Conservation (phyloP, 345 rosid genomes). For the Noccaea bulbosa region DNA sequence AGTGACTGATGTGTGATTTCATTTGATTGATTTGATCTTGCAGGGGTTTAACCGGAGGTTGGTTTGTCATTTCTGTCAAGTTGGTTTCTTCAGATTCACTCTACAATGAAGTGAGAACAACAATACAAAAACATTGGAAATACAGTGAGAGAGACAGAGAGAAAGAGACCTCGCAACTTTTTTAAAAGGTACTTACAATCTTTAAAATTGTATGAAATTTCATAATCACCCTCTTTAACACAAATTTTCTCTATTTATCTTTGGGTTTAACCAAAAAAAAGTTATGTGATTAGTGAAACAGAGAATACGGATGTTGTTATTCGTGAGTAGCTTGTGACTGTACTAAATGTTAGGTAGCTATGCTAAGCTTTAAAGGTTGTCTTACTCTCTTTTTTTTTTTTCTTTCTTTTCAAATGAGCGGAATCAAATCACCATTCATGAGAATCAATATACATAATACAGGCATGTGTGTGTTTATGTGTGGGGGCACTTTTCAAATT, state of each 20-base stretch:
- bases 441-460: slow-evolving; percentile 28
- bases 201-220: not conserved
- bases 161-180: not conserved
- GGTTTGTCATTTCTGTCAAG: slow-evolving; percentile 24
- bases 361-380: slow-evolving; percentile 30
- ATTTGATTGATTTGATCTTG: slow-evolving; percentile 28
- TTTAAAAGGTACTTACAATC: slow-evolving; percentile 23
- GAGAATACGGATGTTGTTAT: slow-evolving; percentile 8
- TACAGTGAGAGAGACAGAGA: not conserved
- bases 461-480: slow-evolving; percentile 37
- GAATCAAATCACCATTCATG: slow-evolving; percentile 34
- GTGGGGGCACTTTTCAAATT: slow-evolving; percentile 21
- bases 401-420: not conserved
- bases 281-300: slow-evolving; percentile 3
- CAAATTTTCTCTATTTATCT: not conserved
- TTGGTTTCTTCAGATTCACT: slow-evolving; percentile 40
- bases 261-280: not conserved
- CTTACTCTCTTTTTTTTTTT: not conserved
- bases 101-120: slow-evolving; percentile 35
- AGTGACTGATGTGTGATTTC: slow-evolving; percentile 27
- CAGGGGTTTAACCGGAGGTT: slow-evolving; percentile 33
- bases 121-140: not conserved
- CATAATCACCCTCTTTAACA: not conserved
- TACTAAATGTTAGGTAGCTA: slow-evolving; percentile 37
- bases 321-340: slow-evolving; percentile 28